Evolutionary conservation across 2,329 filamentous ascomycete genomes (phyloP), one percentile per base, ranked within the genome.

Genomic region (Aspergillus caelatus): DNA sequence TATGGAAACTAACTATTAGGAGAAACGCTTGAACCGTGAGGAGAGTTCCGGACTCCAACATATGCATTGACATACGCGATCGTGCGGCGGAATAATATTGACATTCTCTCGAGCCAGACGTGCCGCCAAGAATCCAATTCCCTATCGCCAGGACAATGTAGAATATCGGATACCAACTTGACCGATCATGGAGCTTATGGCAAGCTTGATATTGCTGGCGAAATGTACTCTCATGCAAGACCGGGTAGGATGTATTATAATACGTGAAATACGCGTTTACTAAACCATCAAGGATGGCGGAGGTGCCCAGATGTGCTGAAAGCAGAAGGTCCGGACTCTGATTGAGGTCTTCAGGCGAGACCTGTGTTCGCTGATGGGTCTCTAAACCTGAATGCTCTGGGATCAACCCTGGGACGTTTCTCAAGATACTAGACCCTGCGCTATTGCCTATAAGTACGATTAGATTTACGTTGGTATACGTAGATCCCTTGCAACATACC

Each of bases 21-120:
- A 75, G 67, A 36, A 77, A 70, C 1, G 71, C 72, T 57, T 78
- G 74, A 2, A 77, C 73, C 6, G 70, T 69, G 32, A 71, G 68
- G 4, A 77, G 62, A 16, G 66, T 75, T 5, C 74, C 76, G 0
- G 71, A 75, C 53, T 77, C 70, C 36, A 75, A 58, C 69, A 73
- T 71, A 11, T 65, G 67, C 57, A 74, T 64, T 2, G 70, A 72
- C 62, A 72, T 66, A 10, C 62, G 62, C n/a, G 68, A 67, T 28
- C 71, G 62, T 34, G 70, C 70, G 12, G 68, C 68, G n/a, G 63
- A 55, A 45, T 69, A 67, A n/a, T 28, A 50, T 12, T 50, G 23
- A 34, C 65, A 68, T 26, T 50, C 57, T 1, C 54, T 62, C n/a
- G 65, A 61, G 5, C 60, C 53, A 16, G 34, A 36, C 4, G 64